Evolutionary conservation across 2,329 filamentous ascomycete genomes (phyloP), one percentile per base, ranked within the genome.

Genomic region (Juglanconis oblonga): DNA sequence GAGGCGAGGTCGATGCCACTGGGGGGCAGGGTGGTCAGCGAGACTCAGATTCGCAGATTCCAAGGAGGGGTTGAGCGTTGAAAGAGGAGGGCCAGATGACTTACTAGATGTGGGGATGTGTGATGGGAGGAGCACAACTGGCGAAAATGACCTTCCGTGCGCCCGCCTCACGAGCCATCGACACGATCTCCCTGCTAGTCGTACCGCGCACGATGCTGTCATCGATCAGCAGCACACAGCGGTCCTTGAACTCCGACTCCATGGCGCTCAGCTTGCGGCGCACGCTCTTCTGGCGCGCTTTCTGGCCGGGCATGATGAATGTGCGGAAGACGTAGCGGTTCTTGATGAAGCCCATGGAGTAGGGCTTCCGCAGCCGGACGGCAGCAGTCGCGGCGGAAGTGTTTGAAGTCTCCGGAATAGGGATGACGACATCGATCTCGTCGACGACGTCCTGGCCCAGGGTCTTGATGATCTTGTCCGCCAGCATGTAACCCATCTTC

Each of bases 131-230:
- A 6, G 90, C 86, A 73, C 91, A 96, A 54, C 87, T 91, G 55
- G 88, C 89, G 68, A 97, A 91, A 68, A 92, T 88, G 55, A 97
- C 89, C 71, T 89, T 91, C 67, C 83, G 87, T 1, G 93, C 93
- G 29, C 90, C 90, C 10, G 89, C 88, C 76, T 97, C 92, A 54
- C 88, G 83, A 11, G 90, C 91, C 92, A 97, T 96, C 59, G 79
- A 82, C 35, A 93, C 88, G 64, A 92, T 93, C 72, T 92, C 90
- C 51, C 87, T 80, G 62, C 85, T 89, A 4, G 91, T 96, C 0
- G 90, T 96, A 53, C 92, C 93, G 42, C 93, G 85, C 4, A 97
- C 93, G 61, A 97, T 92, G 67, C 87, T 91, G 75, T 97, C 94
- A 67, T 97, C 94, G 1, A 97, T 90, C 0, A 98, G 79, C 10